These are phyloP conservation scores for Populus simonii DNA, from an alignment of 345 rosid species.

Conservation along the genomic window DNA sequence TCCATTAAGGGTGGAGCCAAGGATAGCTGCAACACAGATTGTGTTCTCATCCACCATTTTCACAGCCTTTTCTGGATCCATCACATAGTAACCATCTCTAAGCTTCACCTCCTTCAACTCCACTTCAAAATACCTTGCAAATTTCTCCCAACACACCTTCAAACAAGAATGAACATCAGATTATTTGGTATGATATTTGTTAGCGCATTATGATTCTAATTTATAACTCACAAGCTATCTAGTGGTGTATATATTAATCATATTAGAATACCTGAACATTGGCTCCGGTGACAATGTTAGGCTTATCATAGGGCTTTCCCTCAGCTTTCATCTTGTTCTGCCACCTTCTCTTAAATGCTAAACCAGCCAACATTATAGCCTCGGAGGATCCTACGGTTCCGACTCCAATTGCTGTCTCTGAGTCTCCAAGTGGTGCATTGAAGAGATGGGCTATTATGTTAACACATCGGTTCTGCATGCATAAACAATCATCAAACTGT, in stretches of 20 bases:
- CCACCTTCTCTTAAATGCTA: conserved; percentile 35
- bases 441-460: conserved; percentile 32
- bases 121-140: conserved; percentile 29
- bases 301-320: conserved; percentile 27
- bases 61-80: conserved; percentile 27
- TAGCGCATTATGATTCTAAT: background rate
- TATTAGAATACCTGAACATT: conserved; percentile 23
- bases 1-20: conserved; percentile 33
- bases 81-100: conserved; percentile 29
- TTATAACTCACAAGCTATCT: background rate
- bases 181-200: background rate
- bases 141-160: conserved; percentile 33
- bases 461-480: conserved; percentile 30
- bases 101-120: conserved; percentile 34
- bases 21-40: conserved; percentile 33
- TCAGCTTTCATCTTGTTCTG: conserved; percentile 25
- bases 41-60: conserved; percentile 34
- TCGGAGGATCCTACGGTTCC: conserved; percentile 35
- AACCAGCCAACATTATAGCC: conserved; percentile 35
- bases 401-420: conserved; percentile 29
- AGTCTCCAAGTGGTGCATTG: conserved; percentile 32
- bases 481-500: background rate
- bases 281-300: conserved; percentile 34
- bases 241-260: background rate
- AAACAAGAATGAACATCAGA: background rate